Conservation (phyloP, 2,329 filamentous ascomycete species). For the Fragosphaeria purpurea region DNA sequence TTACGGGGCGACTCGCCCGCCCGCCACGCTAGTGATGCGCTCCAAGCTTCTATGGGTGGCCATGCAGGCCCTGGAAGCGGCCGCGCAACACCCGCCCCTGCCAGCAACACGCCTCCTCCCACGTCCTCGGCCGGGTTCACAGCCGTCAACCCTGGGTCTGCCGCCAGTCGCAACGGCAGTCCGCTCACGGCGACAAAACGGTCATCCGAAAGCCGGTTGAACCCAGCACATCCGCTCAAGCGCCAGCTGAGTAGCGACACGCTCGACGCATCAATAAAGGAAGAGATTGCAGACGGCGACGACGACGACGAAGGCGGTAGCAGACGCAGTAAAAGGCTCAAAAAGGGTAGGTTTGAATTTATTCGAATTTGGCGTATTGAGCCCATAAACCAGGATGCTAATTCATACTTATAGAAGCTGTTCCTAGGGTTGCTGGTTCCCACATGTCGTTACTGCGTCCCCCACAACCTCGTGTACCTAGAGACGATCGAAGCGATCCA, state of each 20-base stretch:
- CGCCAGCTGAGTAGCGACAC: slow-evolving; percentile 60
- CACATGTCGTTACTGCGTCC: slow-evolving; percentile 94
- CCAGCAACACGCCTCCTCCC: slow-evolving; percentile 37
- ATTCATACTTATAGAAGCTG: slow-evolving; percentile 33
- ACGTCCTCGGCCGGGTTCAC: slow-evolving; percentile 56
- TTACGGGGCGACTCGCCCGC: slow-evolving; percentile 58
- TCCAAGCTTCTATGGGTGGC: slow-evolving; percentile 39
- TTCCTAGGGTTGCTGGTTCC: slow-evolving; percentile 85
- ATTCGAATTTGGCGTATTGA: no score
- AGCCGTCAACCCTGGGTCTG: slow-evolving; percentile 59
- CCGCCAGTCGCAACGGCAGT: slow-evolving; percentile 51
- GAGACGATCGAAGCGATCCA: slow-evolving; percentile 38
- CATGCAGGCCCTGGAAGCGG: slow-evolving; percentile 34
- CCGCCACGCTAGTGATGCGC: slow-evolving; percentile 41
- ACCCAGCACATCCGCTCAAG: slow-evolving; percentile 57
- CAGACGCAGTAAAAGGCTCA: slow-evolving; percentile 83
- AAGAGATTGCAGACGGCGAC: slow-evolving; percentile 34
- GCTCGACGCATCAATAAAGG: slow-evolving; percentile 37
- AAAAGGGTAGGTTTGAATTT: slow-evolving; percentile 40
- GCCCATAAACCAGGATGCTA: no score
- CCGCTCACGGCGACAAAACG: slow-evolving; percentile 54
- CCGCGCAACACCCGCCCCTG: slow-evolving; percentile 32
- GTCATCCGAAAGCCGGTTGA: slow-evolving; percentile 51
- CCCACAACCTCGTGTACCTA: slow-evolving; percentile 56
- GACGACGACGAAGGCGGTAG: slow-evolving; percentile 58